These are phyloP conservation scores for Erythrobasidium yunnanense DNA, from an alignment of 768 basidiomycete genomes.

Conservation along the genomic window DNA sequence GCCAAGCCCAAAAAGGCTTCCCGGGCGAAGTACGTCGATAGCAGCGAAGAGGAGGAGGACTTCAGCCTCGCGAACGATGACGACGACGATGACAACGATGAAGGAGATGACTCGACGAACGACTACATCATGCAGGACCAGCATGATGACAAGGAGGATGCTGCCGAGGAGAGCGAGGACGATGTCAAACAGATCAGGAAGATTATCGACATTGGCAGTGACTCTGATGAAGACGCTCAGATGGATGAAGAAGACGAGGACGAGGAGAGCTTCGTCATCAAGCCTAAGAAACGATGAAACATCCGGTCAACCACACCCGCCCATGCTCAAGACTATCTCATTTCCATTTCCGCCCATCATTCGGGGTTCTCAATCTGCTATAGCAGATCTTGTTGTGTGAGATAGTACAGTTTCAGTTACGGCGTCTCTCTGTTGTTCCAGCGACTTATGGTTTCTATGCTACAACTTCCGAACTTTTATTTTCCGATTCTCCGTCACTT, in stretches of 20 bases:
- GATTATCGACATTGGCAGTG: conserved; percentile 1
- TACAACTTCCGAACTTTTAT: no score
- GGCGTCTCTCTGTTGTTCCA: no score
- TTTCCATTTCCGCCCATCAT: no score
- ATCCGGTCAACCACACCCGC: neutral
- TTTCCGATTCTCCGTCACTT: no score
- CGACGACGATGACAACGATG: conserved; percentile 23
- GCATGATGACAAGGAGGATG: neutral
- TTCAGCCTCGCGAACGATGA: neutral
- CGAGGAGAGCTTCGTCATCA: neutral
- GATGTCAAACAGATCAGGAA: neutral
- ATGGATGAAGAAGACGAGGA: conserved; percentile 3
- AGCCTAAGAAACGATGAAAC: neutral
- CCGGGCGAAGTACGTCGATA: conserved; percentile 27
- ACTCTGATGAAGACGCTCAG: neutral
- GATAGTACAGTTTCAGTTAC: no score
- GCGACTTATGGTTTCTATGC: no score
- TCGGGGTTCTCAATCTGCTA: no score
- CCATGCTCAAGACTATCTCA: no score
- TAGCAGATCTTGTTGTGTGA: no score
- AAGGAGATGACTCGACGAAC: neutral
- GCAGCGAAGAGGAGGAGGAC: neutral
- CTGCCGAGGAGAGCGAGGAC: neutral
- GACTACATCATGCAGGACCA: neutral
- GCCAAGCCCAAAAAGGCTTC: conserved; percentile 2